These are phyloP conservation scores for Globisporangium iwayamae DNA, from an alignment of 352 stramenopile species.

Conservation along the genomic window DNA sequence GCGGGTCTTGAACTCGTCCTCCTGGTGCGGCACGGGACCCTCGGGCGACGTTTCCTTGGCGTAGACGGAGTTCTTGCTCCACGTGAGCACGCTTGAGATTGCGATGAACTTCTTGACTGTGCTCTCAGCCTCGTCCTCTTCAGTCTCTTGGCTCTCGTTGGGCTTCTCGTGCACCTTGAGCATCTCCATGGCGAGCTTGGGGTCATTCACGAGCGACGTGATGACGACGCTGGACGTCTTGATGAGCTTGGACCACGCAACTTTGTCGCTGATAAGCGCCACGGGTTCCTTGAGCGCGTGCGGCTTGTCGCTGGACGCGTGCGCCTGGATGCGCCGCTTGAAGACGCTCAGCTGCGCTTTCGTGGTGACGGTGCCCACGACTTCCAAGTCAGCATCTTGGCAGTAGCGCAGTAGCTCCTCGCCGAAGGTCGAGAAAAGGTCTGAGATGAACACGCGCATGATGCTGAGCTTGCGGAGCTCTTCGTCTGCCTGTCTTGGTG, in stretches of 20 bases:
- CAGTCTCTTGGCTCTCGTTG: constrained; percentile 25
- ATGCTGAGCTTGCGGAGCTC: constrained; percentile 18
- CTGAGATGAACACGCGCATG: constrained; percentile 77
- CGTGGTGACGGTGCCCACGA: constrained; percentile 49
- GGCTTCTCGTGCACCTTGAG: constrained; percentile 66
- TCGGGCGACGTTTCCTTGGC: constrained; percentile 37
- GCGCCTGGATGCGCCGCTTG: constrained; percentile 57
- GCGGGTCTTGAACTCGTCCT: constrained; percentile 78
- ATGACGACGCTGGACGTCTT: constrained; percentile 51
- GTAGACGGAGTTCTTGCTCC: constrained; percentile 64
- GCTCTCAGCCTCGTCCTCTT: constrained; percentile 14
- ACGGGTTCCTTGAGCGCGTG: constrained; percentile 52
- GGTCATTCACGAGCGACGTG: constrained; percentile 44
- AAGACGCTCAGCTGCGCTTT: constrained; percentile 37
- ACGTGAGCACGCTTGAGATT: constrained; percentile 73
- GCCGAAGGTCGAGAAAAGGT: constrained; percentile 59
- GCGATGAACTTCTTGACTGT: constrained; percentile 68
- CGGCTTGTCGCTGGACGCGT: constrained; percentile 48
- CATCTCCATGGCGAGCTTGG: constrained; percentile 56
- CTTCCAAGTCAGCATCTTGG: constrained; percentile 63
- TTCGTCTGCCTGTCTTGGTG: neutral
- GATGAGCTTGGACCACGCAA: constrained; percentile 49
- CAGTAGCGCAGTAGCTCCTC: constrained; percentile 47
- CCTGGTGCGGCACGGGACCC: constrained; percentile 38
- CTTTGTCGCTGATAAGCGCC: constrained; percentile 39